Evolutionary conservation across 495 filamentous ascomycete species (phyloP).

Genomic region (Hyaloscypha hepaticicola): DNA sequence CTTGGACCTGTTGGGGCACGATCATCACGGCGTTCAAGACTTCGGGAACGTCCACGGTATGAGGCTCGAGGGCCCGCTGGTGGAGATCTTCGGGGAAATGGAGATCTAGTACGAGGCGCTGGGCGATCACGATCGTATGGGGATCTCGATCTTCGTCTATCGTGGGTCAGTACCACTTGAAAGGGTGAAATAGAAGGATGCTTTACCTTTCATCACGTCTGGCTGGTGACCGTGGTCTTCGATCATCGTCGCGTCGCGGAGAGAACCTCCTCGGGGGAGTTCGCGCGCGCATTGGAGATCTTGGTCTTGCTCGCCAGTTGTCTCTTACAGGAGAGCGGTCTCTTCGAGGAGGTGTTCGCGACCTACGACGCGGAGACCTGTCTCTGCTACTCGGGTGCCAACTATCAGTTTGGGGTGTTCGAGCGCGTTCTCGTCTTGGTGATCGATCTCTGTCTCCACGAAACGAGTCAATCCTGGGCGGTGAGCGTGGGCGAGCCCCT

Average conservation of each 20-base stretch:
- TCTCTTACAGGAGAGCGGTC: constrained; percentile 29
- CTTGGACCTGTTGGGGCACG: constrained; percentile 21
- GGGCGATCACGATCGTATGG: constrained; percentile 31
- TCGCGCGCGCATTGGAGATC: constrained; percentile 24
- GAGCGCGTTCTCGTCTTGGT: constrained; percentile 38
- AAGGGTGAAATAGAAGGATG: not conserved
- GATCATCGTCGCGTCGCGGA: constrained; percentile 32
- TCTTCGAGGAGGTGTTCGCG: constrained; percentile 31
- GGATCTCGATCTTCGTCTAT: constrained; percentile 33
- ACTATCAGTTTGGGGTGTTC: constrained; percentile 31
- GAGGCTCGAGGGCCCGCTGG: constrained; percentile 26
- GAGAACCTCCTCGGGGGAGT: constrained; percentile 31
- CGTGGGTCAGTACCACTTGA: not conserved
- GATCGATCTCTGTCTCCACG: constrained; percentile 32
- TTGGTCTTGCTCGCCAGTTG: constrained; percentile 27
- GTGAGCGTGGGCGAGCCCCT: constrained; percentile 46
- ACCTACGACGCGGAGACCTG: constrained; percentile 36
- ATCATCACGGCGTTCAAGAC: constrained; percentile 29
- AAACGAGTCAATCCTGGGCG: constrained; percentile 35
- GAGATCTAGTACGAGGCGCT: constrained; percentile 21
- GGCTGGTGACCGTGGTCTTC: constrained; percentile 29
- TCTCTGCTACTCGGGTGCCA: constrained; percentile 29
- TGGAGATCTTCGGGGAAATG: constrained; percentile 28
- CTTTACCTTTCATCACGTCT: constrained; percentile 30
- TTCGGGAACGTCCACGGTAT: constrained; percentile 29